A percentile compares a stretch with the other conserved stretches of the same genome.
phyloP scores from a whole-genome alignment of 345 rosid genomes.

The Eucalyptus rudis region DNA sequence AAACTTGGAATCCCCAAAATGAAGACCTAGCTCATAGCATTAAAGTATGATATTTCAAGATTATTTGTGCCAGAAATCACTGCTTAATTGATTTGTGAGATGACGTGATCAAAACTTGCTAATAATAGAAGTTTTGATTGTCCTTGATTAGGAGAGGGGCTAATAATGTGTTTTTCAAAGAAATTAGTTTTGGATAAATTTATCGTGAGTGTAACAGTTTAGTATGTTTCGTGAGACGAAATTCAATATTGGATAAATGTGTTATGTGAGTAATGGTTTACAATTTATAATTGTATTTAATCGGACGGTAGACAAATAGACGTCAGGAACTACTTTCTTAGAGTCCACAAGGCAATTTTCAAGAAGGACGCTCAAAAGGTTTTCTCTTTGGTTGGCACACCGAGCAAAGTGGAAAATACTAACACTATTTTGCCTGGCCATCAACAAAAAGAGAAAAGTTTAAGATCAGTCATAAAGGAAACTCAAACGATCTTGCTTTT shows the following conservation, averaged over 20 bases:
- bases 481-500: neutral
- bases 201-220: neutral
- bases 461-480: neutral
- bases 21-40: too few relatives aligned
- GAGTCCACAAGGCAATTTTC: neutral
- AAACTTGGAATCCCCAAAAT: too few relatives aligned
- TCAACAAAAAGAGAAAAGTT: neutral
- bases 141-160: neutral
- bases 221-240: fast-evolving
- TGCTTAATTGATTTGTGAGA: neutral
- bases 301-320: neutral
- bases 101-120: neutral
- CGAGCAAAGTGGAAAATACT: too few relatives aligned
- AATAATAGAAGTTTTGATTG: too few relatives aligned
- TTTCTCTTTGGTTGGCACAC: neutral
- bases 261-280: neutral
- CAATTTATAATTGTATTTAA: too few relatives aligned
- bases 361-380: neutral
- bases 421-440: too few relatives aligned
- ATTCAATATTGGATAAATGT: neutral
- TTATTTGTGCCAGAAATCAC: neutral
- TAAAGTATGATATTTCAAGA: too few relatives aligned
- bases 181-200: neutral
- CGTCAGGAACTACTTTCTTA: fast-evolving
- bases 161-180: neutral